Conservation (phyloP, 1,284 basidiomycete species). For the Trichosporon asahii region DNA sequence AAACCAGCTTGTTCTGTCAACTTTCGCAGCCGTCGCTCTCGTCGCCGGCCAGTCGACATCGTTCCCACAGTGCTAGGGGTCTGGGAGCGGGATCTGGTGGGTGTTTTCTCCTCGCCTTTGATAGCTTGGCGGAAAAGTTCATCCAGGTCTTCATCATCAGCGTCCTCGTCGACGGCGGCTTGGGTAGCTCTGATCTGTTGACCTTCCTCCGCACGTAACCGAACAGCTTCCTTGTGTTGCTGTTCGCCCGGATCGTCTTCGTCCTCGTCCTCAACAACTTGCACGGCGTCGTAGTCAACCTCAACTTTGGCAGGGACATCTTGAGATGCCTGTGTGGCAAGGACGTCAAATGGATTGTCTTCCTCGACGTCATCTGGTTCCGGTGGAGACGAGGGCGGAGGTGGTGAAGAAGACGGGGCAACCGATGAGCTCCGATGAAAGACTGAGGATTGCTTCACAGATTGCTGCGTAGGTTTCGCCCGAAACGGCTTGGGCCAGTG, state of each 20-base stretch:
- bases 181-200: conserved; percentile 42
- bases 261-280: conserved; percentile 32
- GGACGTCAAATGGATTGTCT: conserved; percentile 42
- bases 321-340: conserved; percentile 40
- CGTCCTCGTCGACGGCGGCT: conserved; percentile 26
- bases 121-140: conserved; percentile 37
- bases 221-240: conserved; percentile 32
- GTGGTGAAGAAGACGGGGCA: conserved; percentile 27
- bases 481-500: conserved; percentile 44
- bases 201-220: conserved; percentile 36
- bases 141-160: conserved; percentile 41
- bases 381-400: conserved; percentile 26
- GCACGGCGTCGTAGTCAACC: conserved; percentile 45
- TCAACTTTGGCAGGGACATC: conserved; percentile 38
- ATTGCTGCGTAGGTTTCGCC: conserved; percentile 22
- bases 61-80: conserved; percentile 14
- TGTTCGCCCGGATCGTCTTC: conserved; percentile 33
- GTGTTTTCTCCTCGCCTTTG: conserved; percentile 14
- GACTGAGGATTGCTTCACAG: conserved; percentile 17
- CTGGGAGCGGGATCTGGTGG: background rate
- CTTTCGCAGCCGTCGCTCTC: conserved; percentile 22
- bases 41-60: conserved; percentile 23
- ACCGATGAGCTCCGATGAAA: background rate
- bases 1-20: conserved; percentile 42
- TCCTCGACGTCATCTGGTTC: conserved; percentile 30